phyloP scores from a whole-genome alignment of 768 basidiomycete species.

The Leucocoprinus sp. region DNA sequence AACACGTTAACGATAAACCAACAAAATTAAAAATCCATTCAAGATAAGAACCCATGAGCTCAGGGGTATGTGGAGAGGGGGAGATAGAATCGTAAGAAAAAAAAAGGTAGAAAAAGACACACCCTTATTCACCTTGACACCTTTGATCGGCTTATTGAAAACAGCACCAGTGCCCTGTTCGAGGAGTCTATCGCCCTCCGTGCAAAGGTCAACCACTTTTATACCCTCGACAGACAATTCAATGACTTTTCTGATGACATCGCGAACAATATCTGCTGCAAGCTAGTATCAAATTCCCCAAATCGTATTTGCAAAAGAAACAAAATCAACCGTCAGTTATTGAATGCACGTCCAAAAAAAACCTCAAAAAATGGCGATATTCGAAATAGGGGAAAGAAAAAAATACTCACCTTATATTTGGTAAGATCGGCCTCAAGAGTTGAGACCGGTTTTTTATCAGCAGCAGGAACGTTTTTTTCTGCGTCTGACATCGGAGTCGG shows the following conservation, averaged over 20 bases:
- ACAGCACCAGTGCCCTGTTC: constrained; percentile 78
- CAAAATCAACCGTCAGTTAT: neutral
- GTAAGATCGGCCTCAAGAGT: constrained; percentile 70
- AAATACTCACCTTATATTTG: constrained; percentile 79
- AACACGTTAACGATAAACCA: neutral
- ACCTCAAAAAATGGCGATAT: too few species aligned
- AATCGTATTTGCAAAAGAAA: too few species aligned
- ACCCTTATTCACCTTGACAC: constrained; percentile 86
- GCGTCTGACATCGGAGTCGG: constrained; percentile 48
- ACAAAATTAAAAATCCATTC: neutral
- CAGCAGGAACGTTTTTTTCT: constrained; percentile 35
- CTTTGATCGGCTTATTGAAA: constrained; percentile 88
- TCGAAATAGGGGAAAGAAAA: neutral
- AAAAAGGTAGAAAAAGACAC: constrained; percentile 18
- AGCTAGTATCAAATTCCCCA: constrained; percentile 35
- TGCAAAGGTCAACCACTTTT: constrained; percentile 82
- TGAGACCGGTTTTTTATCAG: constrained; percentile 45
- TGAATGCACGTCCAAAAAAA: neutral
- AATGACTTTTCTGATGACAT: constrained; percentile 80
- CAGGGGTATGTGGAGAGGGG: neutral
- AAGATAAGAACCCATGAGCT: neutral
- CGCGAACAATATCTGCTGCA: constrained; percentile 86
- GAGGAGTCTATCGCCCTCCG: constrained; percentile 90
- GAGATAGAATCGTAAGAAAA: constrained; percentile 2
- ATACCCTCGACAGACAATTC: constrained; percentile 72